Evolutionary conservation across 2,329 filamentous ascomycete species (phyloP).

Genomic region (Sarocladium brachiariae): DNA sequence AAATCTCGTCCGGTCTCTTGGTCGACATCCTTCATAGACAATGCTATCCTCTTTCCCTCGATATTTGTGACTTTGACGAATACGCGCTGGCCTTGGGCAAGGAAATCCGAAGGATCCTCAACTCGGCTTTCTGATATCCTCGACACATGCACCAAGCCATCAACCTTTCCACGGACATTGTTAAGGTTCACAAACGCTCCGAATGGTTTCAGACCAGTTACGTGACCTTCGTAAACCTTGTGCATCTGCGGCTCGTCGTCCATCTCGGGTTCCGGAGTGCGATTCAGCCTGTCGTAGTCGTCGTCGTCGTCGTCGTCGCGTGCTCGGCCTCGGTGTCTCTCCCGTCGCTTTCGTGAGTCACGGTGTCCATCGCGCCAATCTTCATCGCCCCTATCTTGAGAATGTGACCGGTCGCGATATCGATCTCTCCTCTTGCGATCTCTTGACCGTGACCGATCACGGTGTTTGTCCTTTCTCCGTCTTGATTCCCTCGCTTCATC

Average conservation of each 20-base stretch:
- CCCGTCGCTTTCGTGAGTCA: conserved; percentile 25
- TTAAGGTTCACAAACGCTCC: conserved; percentile 91
- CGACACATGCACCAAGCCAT: conserved; percentile 90
- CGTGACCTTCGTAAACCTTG: conserved; percentile 85
- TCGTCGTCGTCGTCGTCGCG: no score
- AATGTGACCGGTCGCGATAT: conserved; percentile 30
- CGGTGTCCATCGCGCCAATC: conserved; percentile 35
- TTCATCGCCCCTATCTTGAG: conserved; percentile 35
- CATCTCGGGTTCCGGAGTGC: conserved; percentile 63
- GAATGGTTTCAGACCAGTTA: conserved; percentile 92
- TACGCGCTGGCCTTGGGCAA: conserved; percentile 73
- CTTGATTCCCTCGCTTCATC: conserved; percentile 19
- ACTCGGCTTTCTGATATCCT: conserved; percentile 82
- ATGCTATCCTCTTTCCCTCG: conserved; percentile 70
- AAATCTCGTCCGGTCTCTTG: conserved; percentile 81
- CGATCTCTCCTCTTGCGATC: conserved; percentile 30
- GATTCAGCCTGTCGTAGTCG: conserved; percentile 52
- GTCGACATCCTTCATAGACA: conserved; percentile 97
- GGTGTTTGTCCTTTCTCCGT: conserved; percentile 33
- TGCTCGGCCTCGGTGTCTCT: conserved; percentile 34
- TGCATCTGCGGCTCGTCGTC: conserved; percentile 75
- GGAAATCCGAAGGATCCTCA: conserved; percentile 83
- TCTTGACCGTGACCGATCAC: conserved; percentile 35
- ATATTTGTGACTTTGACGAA: conserved; percentile 91
- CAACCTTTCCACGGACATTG: conserved; percentile 79